Evolutionary conservation across 2,329 filamentous ascomycete genomes (phyloP).

Genomic region (Fusarium globosum): DNA sequence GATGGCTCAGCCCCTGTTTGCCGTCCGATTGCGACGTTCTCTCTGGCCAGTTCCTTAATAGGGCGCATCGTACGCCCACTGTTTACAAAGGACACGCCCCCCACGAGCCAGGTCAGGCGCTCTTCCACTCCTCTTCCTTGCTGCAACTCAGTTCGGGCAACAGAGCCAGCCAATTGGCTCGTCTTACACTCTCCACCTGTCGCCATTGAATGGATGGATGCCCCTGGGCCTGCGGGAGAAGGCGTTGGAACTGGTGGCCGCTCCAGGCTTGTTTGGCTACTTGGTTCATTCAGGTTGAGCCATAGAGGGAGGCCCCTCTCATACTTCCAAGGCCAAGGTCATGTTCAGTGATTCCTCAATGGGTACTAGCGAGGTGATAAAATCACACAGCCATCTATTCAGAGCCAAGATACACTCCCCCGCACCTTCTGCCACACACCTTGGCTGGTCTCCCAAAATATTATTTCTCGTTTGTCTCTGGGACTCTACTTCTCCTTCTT

Average conservation of each 20-base stretch:
- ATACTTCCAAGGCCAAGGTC: slow-evolving; percentile 36
- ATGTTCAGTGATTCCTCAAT: slow-evolving; percentile 32
- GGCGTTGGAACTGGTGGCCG: slow-evolving; percentile 42
- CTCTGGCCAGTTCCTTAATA: slow-evolving; percentile 36
- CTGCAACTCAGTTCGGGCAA: slow-evolving; percentile 43
- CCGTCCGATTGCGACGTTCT: slow-evolving; percentile 40
- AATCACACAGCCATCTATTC: slow-evolving; percentile 50
- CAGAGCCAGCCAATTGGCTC: slow-evolving; percentile 36
- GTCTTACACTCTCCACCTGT: slow-evolving; percentile 34
- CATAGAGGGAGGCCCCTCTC: slow-evolving; percentile 25
- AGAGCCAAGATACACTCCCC: slow-evolving; percentile 43
- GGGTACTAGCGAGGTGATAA: slow-evolving; percentile 30
- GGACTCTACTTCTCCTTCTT: slow-evolving; percentile 41
- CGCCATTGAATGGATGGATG: slow-evolving; percentile 40
- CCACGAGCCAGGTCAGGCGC: slow-evolving; percentile 15
- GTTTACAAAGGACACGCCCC: slow-evolving; percentile 14
- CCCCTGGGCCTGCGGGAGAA: slow-evolving; percentile 30
- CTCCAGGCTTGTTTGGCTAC: slow-evolving; percentile 22
- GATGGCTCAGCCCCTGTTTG: slow-evolving; percentile 40
- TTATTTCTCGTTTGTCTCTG: slow-evolving; percentile 52
- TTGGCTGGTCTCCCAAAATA: slow-evolving; percentile 52
- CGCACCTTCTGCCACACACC: slow-evolving; percentile 45
- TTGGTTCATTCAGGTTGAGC: slow-evolving; percentile 39
- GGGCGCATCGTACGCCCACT: slow-evolving; percentile 26
- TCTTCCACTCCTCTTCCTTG: slow-evolving; percentile 32